Conservation (phyloP, 2,329 filamentous ascomycete genomes). For the Venturia carpophila region DNA sequence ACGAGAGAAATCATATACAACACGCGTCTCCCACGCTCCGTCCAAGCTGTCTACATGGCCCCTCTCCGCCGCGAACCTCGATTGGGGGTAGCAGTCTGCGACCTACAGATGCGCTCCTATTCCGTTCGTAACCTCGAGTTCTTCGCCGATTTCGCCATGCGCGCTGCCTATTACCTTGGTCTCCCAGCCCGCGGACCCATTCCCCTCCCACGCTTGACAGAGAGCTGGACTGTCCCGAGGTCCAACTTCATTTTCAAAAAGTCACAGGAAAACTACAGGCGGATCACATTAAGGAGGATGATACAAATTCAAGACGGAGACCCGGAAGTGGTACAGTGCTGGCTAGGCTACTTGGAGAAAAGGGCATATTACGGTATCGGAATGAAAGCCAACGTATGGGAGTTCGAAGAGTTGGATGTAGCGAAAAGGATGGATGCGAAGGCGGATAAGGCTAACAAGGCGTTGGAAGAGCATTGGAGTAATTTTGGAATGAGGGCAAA, state of each 20-base stretch:
- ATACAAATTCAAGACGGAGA: conserved; percentile 92
- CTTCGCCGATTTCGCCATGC: conserved; percentile 88
- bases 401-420: conserved; percentile 60
- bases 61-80: conserved; percentile 68
- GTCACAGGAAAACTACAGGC: conserved; percentile 94
- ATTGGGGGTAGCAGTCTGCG: conserved; percentile 75
- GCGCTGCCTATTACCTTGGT: conserved; percentile 87
- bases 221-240: conserved; percentile 90
- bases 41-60: conserved; percentile 79
- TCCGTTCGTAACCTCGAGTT: conserved; percentile 84
- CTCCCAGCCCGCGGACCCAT: conserved; percentile 80
- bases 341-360: conserved; percentile 87
- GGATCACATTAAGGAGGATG: conserved; percentile 74
- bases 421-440: conserved; percentile 29
- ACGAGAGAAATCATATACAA: conserved; percentile 14
- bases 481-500: conserved; percentile 19
- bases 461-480: conserved; percentile 17
- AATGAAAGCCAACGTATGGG: conserved; percentile 98
- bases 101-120: conserved; percentile 90
- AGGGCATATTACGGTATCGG: conserved; percentile 93
- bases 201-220: conserved; percentile 74
- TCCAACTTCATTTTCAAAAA: conserved; percentile 95
- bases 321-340: conserved; percentile 78
- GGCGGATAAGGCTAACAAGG: conserved; percentile 25
- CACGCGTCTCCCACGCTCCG: conserved; percentile 61